Evolutionary conservation across 768 basidiomycete genomes (phyloP).

Genomic region (Kondoa malvinella): DNA sequence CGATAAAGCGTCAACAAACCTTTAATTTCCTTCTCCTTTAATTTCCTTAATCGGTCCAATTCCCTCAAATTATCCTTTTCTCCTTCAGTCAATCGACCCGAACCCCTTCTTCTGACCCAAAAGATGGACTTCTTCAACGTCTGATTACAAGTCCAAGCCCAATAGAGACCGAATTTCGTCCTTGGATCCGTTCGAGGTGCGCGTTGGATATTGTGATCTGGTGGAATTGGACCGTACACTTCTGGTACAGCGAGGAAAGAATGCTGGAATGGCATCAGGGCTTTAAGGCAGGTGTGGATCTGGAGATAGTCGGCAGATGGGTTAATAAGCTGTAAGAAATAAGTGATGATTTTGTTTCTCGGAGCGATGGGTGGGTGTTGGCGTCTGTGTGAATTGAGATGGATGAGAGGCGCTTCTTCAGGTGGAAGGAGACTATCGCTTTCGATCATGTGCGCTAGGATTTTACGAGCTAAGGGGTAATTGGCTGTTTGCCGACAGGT

Average conservation of each 20-base stretch:
- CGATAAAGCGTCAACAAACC: background rate
- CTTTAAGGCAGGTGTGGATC: background rate
- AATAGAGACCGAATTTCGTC: background rate
- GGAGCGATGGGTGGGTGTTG: background rate
- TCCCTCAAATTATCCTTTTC: background rate
- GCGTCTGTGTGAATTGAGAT: background rate
- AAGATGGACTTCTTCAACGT: background rate
- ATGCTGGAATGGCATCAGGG: background rate
- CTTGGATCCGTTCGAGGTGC: background rate
- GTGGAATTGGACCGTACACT: background rate
- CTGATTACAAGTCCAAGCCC: background rate
- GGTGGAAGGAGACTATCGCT: background rate
- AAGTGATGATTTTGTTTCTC: background rate
- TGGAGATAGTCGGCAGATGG: background rate
- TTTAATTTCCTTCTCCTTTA: background rate
- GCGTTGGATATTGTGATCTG: background rate
- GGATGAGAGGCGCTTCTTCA: background rate
- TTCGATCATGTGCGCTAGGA: background rate
- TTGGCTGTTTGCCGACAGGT: background rate
- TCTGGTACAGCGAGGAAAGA: background rate
- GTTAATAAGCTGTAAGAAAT: background rate
- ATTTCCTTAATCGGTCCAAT: background rate
- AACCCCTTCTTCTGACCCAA: background rate
- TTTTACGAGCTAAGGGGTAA: background rate
- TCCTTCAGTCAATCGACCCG: background rate